Evolutionary conservation across 2,329 filamentous ascomycete genomes (phyloP).

Genomic region (Colletotrichum acutatum): DNA sequence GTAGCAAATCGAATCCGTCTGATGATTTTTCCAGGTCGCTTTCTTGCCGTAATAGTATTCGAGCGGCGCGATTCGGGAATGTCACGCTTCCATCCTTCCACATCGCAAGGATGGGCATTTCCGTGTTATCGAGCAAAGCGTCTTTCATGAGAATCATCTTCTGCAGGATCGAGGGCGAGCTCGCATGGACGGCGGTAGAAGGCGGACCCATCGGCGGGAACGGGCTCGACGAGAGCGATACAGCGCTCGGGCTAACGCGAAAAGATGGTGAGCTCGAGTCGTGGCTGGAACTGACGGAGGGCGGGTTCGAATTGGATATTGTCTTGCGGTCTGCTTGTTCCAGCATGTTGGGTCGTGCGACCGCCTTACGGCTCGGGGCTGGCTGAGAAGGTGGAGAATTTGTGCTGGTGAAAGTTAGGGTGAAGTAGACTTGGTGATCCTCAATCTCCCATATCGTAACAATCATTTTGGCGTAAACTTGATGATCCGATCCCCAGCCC

Average conservation of each 20-base stretch:
- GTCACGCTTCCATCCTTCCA: constrained; percentile 83
- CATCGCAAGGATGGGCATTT: constrained; percentile 80
- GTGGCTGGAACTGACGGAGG: constrained; percentile 59
- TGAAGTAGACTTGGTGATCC: constrained; percentile 75
- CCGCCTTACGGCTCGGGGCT: constrained; percentile 47
- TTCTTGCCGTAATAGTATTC: constrained; percentile 59
- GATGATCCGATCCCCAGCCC: constrained; percentile 50
- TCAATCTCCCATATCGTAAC: constrained; percentile 79
- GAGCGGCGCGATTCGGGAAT: constrained; percentile 76
- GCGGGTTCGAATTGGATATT: constrained; percentile 55
- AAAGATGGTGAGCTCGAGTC: constrained; percentile 59
- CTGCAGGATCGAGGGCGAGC: constrained; percentile 73
- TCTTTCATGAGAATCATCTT: constrained; percentile 83
- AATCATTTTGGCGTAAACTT: constrained; percentile 77
- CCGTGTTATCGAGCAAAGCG: constrained; percentile 78
- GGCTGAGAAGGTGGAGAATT: constrained; percentile 50
- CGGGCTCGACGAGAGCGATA: constrained; percentile 64
- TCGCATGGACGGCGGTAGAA: constrained; percentile 61
- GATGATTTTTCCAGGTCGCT: constrained; percentile 51
- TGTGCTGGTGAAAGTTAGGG: constrained; percentile 77
- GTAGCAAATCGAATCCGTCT: constrained; percentile 67
- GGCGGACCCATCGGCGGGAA: constrained; percentile 78
- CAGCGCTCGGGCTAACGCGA: constrained; percentile 60
- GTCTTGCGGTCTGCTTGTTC: constrained; percentile 59
- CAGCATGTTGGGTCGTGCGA: constrained; percentile 52